Percentiles rank a stretch among this genome's conserved stretches.
Conservation (phyloP, 768 basidiomycete genomes). For the Exidia glandulosa region DNA sequence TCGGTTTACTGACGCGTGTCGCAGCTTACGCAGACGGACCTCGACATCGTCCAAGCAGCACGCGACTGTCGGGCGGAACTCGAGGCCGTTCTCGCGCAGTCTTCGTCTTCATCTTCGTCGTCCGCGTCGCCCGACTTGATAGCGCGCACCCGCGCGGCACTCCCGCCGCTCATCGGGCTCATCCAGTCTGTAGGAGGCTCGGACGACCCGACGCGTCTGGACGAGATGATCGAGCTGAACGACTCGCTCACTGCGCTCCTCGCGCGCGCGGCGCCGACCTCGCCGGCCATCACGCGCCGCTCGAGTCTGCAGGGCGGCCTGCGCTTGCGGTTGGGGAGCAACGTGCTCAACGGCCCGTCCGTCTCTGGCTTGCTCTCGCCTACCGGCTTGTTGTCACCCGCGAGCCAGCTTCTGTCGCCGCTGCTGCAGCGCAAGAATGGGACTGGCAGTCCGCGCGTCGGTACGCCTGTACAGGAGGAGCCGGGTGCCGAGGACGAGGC, state of each 20-base stretch:
- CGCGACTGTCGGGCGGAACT: slow-evolving; percentile 31
- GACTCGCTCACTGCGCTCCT: slow-evolving; percentile 56
- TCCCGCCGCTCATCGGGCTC: slow-evolving; percentile 37
- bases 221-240: slow-evolving; percentile 58
- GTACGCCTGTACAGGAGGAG: slow-evolving; percentile 4
- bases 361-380: not conserved
- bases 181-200: slow-evolving; percentile 34
- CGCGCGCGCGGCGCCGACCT: slow-evolving; percentile 31
- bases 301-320: slow-evolving; percentile 1
- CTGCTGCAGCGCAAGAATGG: not conserved
- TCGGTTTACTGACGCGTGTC: not conserved
- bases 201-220: slow-evolving; percentile 43
- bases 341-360: not conserved
- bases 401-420: slow-evolving; percentile 16
- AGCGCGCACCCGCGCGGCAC: slow-evolving; percentile 39
- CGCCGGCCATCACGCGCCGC: slow-evolving; percentile 10
- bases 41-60: slow-evolving; percentile 19
- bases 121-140: slow-evolving; percentile 29
- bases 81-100: slow-evolving; percentile 17
- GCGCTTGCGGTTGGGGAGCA: not conserved
- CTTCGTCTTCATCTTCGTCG: slow-evolving; percentile 12
- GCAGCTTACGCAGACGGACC: not conserved
- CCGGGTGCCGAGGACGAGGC: slow-evolving; percentile 13
- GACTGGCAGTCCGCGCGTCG: not conserved
- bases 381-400: slow-evolving; percentile 4